A percentile compares a stretch with the other conserved stretches of the same genome.
Evolutionary conservation across 805 yeast genomes (phyloP).

Genomic region (Candida sphagnicola): DNA sequence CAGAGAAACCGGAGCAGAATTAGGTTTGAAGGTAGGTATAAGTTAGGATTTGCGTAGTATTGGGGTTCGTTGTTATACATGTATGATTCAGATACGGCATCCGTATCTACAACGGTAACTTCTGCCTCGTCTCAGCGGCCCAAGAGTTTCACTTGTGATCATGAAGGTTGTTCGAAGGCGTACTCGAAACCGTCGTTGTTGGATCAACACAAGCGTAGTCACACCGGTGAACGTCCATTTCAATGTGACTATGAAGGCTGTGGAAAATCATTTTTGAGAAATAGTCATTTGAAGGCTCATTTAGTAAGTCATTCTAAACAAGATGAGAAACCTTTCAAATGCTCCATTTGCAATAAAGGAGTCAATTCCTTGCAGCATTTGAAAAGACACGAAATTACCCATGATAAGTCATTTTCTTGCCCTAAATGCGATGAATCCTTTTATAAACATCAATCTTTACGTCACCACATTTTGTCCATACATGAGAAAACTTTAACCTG

Average conservation of each 20-base stretch:
- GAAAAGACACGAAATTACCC: conserved; percentile 78
- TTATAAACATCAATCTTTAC: conserved; percentile 68
- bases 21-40: no score
- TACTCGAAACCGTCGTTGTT: conserved; percentile 79
- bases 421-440: conserved; percentile 66
- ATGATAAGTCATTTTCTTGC: conserved; percentile 62
- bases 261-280: conserved; percentile 61
- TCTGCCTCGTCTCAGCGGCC: conserved; percentile 39
- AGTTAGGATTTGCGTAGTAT: no score
- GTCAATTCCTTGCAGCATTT: conserved; percentile 78
- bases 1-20: no score
- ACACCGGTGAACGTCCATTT: conserved; percentile 77
- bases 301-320: conserved; percentile 52
- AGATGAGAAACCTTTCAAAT: conserved; percentile 63
- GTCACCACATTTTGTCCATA: conserved; percentile 62
- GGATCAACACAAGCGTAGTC: conserved; percentile 77
- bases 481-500: conserved; percentile 61
- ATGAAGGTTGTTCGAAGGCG: conserved; percentile 66
- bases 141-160: conserved; percentile 62
- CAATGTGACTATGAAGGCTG: conserved; percentile 57
- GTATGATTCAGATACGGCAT: conserved; percentile 11
- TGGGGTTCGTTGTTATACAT: no score
- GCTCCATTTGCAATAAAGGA: conserved; percentile 78
- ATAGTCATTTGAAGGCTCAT: conserved; percentile 80
- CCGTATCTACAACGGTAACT: conserved; percentile 10